Conservation (phyloP, 2,329 filamentous ascomycete genomes). For the Geosmithia flava region DNA sequence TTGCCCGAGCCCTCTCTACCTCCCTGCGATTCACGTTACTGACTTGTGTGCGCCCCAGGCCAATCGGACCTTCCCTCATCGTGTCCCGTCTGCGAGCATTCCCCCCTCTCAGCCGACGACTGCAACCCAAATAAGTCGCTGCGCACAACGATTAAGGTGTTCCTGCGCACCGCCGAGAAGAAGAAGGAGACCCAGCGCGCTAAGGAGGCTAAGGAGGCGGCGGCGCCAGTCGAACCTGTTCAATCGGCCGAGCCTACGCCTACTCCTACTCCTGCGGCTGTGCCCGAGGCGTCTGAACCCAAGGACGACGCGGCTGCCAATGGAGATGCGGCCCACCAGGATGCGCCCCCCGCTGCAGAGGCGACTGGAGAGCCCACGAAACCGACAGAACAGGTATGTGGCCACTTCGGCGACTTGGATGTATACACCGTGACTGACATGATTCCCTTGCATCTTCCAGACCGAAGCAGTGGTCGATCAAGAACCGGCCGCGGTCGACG, state of each 20-base stretch:
- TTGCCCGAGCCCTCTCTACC: no score
- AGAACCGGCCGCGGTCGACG: constrained; percentile 5
- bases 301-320: neutral
- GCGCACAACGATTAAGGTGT: constrained; percentile 86
- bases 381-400: constrained; percentile 4
- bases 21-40: neutral
- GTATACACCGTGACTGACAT: neutral
- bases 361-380: constrained; percentile 1
- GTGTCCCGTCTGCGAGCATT: constrained; percentile 90
- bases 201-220: constrained; percentile 31
- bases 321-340: neutral
- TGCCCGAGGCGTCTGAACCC: constrained; percentile 2
- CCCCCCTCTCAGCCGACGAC: constrained; percentile 71
- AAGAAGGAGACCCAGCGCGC: constrained; percentile 59
- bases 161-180: constrained; percentile 82
- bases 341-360: neutral
- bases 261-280: neutral
- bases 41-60: constrained; percentile 30
- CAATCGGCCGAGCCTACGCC: neutral
- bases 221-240: constrained; percentile 28
- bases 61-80: constrained; percentile 64
- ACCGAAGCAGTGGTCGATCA: neutral
- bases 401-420: no score
- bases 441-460: neutral
- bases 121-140: constrained; percentile 83